Conservation (phyloP, 148 eudicot species). For the Spergularia bocconei region DNA sequence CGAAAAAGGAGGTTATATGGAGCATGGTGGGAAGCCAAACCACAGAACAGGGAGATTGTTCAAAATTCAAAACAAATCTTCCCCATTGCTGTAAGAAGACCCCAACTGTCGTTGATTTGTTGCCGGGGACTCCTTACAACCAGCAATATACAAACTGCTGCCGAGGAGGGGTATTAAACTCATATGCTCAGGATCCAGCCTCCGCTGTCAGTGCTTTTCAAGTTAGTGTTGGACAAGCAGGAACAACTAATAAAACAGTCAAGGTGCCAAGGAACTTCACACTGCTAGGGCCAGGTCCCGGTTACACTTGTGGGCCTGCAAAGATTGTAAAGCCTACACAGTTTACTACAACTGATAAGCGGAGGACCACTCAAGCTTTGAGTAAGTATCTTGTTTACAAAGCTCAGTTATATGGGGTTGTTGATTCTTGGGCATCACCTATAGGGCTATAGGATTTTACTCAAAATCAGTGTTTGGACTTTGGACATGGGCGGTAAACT, state of each 20-base stretch:
- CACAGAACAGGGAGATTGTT: slow-evolving; percentile 79
- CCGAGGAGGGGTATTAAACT: slow-evolving; percentile 59
- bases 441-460: neutral
- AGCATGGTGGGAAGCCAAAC: slow-evolving; percentile 55
- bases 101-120: slow-evolving; percentile 61
- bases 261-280: slow-evolving; percentile 64
- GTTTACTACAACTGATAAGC: slow-evolving; percentile 41
- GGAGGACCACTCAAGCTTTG: slow-evolving; percentile 67
- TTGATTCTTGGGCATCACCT: slow-evolving; percentile 5
- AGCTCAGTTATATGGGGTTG: neutral
- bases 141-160: slow-evolving; percentile 70
- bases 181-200: slow-evolving; percentile 59
- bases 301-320: slow-evolving; percentile 70
- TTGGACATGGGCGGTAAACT: neutral
- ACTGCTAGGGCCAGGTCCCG: slow-evolving; percentile 53
- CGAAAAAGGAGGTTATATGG: slow-evolving; percentile 73
- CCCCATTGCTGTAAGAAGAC: slow-evolving; percentile 67
- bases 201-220: slow-evolving; percentile 61
- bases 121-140: slow-evolving; percentile 68
- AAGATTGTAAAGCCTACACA: slow-evolving; percentile 41
- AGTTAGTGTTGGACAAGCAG: slow-evolving; percentile 60
- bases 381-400: slow-evolving; percentile 46
- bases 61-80: slow-evolving; percentile 47
- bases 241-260: slow-evolving; percentile 53
- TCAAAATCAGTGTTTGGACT: neutral